Evolutionary conservation across 2,329 filamentous ascomycete genomes (phyloP), one percentile per base, ranked within the genome.

Genomic region (Cryoendolithus antarcticus): DNA sequence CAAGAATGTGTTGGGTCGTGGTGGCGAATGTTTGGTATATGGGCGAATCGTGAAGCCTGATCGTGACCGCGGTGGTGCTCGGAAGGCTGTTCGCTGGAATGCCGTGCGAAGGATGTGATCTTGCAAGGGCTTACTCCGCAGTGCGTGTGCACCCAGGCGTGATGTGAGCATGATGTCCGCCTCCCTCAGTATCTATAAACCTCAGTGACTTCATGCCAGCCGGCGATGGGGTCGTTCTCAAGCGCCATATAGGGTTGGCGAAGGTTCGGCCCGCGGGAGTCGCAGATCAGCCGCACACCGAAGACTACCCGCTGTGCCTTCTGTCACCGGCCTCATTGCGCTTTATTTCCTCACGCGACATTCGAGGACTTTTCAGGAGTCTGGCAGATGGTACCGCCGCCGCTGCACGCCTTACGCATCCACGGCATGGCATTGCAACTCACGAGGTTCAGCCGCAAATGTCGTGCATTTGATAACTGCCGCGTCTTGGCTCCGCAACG

Each of bases 121-220:
- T 31, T 38, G 40, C 9, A 42, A 9, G 10, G 40, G 35, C 35
- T 38, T 37, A 27, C 38, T 35, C 28, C 35, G 40, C 24, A 42
- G 28, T 6, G 34, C 34, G 19, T 42, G 40, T 6, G 40, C 32
- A 32, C n/a, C 9, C 35, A 31, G 37, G 11, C 40, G 35, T 4
- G 30, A 24, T 5, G 39, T 33, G 39, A 34, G 12, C 32, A 41
- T 33, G 34, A 41, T 41, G 27, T 15, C 12, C 12, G n/a, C 21
- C 24, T 27, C 24, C 24, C 24, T 27, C 7, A 27, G 24, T 27
- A 27, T 15, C 27, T 35, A 35, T n/a, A 27, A 35, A 9, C 21
- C 29, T 27, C 34, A 28, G 11, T 29, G 21, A 15, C 12, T 28
- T 11, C 29, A 21, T 37, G 13, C 10, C 32, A 32, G 35, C 28